Percentiles rank a stretch among this genome's conserved stretches.
phyloP scores from a whole-genome alignment of 2,329 filamentous ascomycete species.

The Orbilia quercus region DNA sequence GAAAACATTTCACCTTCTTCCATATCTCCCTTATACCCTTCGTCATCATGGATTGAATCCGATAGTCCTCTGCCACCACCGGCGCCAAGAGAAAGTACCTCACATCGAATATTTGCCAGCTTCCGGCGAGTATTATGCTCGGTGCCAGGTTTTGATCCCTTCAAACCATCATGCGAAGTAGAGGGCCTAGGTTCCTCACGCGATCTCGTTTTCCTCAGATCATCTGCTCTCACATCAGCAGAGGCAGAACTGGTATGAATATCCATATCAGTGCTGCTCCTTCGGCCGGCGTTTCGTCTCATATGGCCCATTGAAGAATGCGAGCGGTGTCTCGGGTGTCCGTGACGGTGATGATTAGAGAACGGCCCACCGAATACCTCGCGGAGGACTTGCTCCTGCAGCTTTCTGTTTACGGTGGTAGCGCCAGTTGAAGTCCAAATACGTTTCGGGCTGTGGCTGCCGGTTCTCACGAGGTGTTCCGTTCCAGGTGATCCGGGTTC shows the following conservation, averaged over 20 bases:
- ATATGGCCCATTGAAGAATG: conserved; percentile 63
- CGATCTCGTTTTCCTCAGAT: conserved; percentile 32
- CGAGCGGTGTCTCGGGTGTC: conserved; percentile 65
- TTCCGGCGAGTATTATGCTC: conserved; percentile 13
- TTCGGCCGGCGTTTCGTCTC: conserved; percentile 37
- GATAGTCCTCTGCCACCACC: conserved; percentile 4
- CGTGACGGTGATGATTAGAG: conserved; percentile 71
- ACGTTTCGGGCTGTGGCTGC: conserved; percentile 54
- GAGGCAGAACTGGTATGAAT: conserved; percentile 17
- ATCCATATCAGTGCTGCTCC: conserved; percentile 58
- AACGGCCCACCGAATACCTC: conserved; percentile 75
- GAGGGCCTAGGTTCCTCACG: conserved; percentile 10
- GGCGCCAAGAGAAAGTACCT: not conserved
- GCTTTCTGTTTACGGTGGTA: conserved; percentile 73
- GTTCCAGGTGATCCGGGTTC: conserved; percentile 36
- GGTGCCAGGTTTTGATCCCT: not conserved
- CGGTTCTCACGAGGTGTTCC: conserved; percentile 18
- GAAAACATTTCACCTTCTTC: conserved; percentile 51
- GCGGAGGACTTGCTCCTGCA: conserved; percentile 74
- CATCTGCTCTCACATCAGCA: conserved; percentile 1
- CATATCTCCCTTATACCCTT: conserved; percentile 54
- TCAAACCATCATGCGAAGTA: conserved; percentile 6
- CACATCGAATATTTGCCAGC: conserved; percentile 1
- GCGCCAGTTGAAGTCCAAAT: conserved; percentile 69
- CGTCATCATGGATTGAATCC: conserved; percentile 34